Evolutionary conservation across 1,284 basidiomycete species (phyloP).

Genomic region (Cerrena zonata): DNA sequence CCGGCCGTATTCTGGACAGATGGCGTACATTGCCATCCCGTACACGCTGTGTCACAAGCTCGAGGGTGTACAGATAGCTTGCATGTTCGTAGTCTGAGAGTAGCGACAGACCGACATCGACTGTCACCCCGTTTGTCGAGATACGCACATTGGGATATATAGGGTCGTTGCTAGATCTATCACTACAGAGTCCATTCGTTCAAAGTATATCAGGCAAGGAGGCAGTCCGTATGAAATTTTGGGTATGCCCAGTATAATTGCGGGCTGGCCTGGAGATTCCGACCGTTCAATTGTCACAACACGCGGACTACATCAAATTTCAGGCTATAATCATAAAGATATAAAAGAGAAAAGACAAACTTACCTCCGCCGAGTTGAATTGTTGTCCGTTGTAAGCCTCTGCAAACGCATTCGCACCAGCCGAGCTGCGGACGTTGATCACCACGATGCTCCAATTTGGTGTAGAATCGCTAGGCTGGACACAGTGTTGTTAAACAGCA

Average conservation of each 20-base stretch:
- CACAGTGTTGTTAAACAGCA: background rate
- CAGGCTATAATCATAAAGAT: slow-evolving; percentile 47
- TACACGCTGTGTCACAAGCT: slow-evolving; percentile 93
- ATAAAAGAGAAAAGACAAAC: slow-evolving; percentile 18
- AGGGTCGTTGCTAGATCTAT: slow-evolving; percentile 90
- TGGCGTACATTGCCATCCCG: slow-evolving; percentile 99
- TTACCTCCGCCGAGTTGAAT: slow-evolving; percentile 84
- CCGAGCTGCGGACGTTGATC: slow-evolving; percentile 76
- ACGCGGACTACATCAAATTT: slow-evolving; percentile 80
- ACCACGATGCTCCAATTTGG: slow-evolving; percentile 86
- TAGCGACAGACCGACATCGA: slow-evolving; percentile 91
- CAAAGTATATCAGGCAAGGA: slow-evolving; percentile 95
- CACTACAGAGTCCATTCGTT: slow-evolving; percentile 89
- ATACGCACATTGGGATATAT: slow-evolving; percentile 91
- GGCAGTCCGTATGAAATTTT: slow-evolving; percentile 77
- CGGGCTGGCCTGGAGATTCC: slow-evolving; percentile 56
- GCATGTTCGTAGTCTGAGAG: slow-evolving; percentile 83
- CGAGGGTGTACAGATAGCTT: slow-evolving; percentile 85
- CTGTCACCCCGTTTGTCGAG: slow-evolving; percentile 94
- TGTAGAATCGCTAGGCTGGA: slow-evolving; percentile 60
- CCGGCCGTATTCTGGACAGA: slow-evolving; percentile 90
- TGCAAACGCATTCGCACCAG: slow-evolving; percentile 78
- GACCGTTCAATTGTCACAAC: slow-evolving; percentile 70
- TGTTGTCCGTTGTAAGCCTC: slow-evolving; percentile 85
- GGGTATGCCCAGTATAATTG: slow-evolving; percentile 47